Evolutionary conservation across 2,329 filamentous ascomycete genomes (phyloP).

Genomic region (Oidium heveae): DNA sequence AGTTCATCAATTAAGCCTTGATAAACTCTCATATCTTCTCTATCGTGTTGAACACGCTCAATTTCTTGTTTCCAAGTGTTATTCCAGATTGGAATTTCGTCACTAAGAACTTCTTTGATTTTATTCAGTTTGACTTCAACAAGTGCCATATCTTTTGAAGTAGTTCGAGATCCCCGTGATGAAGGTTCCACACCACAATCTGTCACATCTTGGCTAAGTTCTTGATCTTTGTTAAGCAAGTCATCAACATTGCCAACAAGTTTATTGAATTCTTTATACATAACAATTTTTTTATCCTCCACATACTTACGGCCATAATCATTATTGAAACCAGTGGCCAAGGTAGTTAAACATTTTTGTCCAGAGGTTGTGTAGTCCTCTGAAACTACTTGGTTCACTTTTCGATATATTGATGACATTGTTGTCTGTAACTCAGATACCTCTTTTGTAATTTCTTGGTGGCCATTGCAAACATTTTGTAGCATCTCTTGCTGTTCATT

Average conservation of each 20-base stretch:
- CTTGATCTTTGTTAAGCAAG: constrained; percentile 88
- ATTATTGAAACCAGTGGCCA: constrained; percentile 41
- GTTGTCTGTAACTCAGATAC: constrained; percentile 29
- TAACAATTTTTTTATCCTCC: constrained; percentile 59
- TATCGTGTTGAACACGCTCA: constrained; percentile 83
- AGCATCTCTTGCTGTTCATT: constrained; percentile 63
- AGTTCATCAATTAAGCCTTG: constrained; percentile 85
- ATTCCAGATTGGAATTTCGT: constrained; percentile 90
- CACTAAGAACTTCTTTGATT: constrained; percentile 75
- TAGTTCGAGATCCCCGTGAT: constrained; percentile 67
- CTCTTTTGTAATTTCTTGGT: constrained; percentile 72
- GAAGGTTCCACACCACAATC: constrained; percentile 73
- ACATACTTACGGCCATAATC: constrained; percentile 72
- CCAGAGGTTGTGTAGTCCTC: constrained; percentile 10
- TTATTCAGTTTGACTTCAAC: constrained; percentile 74
- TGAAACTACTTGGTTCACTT: constrained; percentile 1
- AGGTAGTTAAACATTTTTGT: constrained; percentile 13
- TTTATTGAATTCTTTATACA: constrained; percentile 68
- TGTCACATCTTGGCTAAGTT: constrained; percentile 92
- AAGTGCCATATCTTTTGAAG: constrained; percentile 61
- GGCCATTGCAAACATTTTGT: constrained; percentile 68
- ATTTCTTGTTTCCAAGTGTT: constrained; percentile 99
- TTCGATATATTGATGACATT: constrained; percentile 8
- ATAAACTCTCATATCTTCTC: constrained; percentile 87
- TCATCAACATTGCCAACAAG: constrained; percentile 86